Percentiles rank a stretch among this genome's conserved stretches.
phyloP scores from a whole-genome alignment of 192 early-diverging fungal genomes.

The Coemansia aciculifera region DNA sequence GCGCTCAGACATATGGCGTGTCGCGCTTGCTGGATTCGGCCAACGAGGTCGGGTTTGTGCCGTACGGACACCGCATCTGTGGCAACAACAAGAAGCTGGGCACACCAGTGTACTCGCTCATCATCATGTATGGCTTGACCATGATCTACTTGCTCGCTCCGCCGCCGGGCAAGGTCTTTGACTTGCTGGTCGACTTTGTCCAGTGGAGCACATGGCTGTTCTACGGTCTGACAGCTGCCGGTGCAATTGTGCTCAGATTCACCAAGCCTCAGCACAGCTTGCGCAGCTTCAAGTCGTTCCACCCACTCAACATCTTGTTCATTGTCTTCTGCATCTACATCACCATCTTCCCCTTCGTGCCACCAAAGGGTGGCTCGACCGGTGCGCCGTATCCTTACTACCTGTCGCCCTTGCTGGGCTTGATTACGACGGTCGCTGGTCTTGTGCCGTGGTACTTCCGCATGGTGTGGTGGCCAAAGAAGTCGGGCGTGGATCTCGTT shows the following conservation, averaged over 20 bases:
- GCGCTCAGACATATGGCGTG: constrained; percentile 57
- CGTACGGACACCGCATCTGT: constrained; percentile 45
- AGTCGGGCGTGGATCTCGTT: constrained; percentile 22
- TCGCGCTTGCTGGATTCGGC: constrained; percentile 58
- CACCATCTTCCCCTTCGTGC: constrained; percentile 60
- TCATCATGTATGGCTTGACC: constrained; percentile 50
- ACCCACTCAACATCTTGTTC: constrained; percentile 55
- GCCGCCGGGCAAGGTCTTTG: constrained; percentile 63
- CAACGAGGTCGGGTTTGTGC: constrained; percentile 58
- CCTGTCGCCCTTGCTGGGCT: constrained; percentile 52
- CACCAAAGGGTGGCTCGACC: constrained; percentile 28
- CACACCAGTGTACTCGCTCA: constrained; percentile 50
- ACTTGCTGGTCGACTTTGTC: constrained; percentile 62
- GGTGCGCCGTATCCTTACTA: constrained; percentile 53
- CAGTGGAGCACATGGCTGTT: constrained; percentile 65
- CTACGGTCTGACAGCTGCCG: constrained; percentile 59
- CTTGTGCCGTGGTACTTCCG: constrained; percentile 55
- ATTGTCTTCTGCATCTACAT: constrained; percentile 57
- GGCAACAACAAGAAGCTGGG: constrained; percentile 49
- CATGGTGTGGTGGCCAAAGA: constrained; percentile 50
- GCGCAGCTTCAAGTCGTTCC: constrained; percentile 56
- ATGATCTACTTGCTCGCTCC: constrained; percentile 59
- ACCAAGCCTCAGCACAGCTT: constrained; percentile 41
- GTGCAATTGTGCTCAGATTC: constrained; percentile 55
- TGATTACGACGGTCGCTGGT: constrained; percentile 43